Conservation (phyloP, 1,284 basidiomycete genomes). For the Trichosporon coremiiforme region DNA sequence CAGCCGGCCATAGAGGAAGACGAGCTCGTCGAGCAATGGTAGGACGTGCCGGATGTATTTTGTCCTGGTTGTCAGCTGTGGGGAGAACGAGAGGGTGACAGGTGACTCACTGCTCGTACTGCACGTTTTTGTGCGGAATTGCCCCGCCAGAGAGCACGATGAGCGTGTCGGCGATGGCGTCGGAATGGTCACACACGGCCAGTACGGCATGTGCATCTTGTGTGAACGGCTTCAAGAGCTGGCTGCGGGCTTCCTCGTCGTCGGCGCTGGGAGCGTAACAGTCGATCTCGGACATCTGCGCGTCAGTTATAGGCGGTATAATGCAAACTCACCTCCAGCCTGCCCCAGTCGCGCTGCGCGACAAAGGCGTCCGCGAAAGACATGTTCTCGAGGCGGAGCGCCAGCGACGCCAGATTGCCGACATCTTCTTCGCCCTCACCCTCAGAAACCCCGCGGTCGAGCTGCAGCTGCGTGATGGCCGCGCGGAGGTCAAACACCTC, state of each 20-base stretch:
- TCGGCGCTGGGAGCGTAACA: slow-evolving; percentile 59
- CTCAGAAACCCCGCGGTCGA: slow-evolving; percentile 42
- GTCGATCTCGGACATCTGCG: slow-evolving; percentile 56
- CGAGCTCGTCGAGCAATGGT: slow-evolving; percentile 58
- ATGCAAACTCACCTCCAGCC: slow-evolving; percentile 61
- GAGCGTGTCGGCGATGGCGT: slow-evolving; percentile 36
- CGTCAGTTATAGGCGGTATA: no score
- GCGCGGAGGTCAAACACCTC: slow-evolving; percentile 64
- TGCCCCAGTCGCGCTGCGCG: slow-evolving; percentile 54
- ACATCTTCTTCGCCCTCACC: neutral
- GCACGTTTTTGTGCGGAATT: slow-evolving; percentile 27
- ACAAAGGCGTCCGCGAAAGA: slow-evolving; percentile 63
- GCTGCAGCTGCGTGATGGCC: slow-evolving; percentile 64
- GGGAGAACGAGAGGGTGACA: neutral
- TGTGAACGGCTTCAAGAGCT: slow-evolving; percentile 58
- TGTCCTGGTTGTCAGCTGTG: slow-evolving; percentile 28
- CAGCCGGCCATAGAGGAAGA: slow-evolving; percentile 54
- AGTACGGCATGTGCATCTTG: slow-evolving; percentile 34
- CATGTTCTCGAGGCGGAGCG: slow-evolving; percentile 33
- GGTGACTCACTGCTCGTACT: slow-evolving; percentile 32
- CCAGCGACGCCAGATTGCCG: neutral
- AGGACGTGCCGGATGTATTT: slow-evolving; percentile 50
- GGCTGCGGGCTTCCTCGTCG: slow-evolving; percentile 64
- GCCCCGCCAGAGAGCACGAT: slow-evolving; percentile 23
- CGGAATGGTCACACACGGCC: slow-evolving; percentile 30